Evolutionary conservation across 148 eudicot species (phyloP), one percentile per base, ranked within the genome.

Genomic region (Nepenthes mirabilis): DNA sequence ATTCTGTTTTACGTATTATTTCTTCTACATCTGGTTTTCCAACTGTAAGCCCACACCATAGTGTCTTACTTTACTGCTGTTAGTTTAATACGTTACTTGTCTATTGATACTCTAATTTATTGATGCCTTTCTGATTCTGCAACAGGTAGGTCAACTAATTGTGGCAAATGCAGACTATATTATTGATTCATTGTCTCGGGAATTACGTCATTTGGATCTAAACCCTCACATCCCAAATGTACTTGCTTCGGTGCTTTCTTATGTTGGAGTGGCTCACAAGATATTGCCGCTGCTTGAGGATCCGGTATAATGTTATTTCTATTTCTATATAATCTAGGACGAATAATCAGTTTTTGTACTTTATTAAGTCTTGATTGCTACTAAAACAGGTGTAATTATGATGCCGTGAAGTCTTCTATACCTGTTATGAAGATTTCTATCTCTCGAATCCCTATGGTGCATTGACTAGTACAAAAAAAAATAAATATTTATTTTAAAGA

Each of bases 241-340:
- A 61, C 96, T 91, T 43, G 80, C 94, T 55, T 85, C 94, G 57
- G 73, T 91, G 88, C 90, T 91, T 63, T 91, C 98, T 57, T 88
- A 75, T 65, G 80, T 91, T 58, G 98, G 96, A 66, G 82, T 83
- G 40, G 94, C 90, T 35, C 72, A 91, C 65, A 80, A 80, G 58
- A 82, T 91, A 82, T 82, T 91, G 85, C 90, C 98, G 6, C 78
- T 88, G 56, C 71, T 91, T 70, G 98, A 91, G 80, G 98, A 91
- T 74, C 96, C 98, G 82, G 98, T 91, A 83, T 57, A 70, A 36
- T 71, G 13, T 5, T 49, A 54, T 9, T 69, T 54, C 34, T 55
- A 55, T 55, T 11, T 23, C 32, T 47, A 33, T 37, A 23, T 23
- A 23, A 23, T 23, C 23, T 23, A 23, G 23, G 23, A 23, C 23